phyloP scores from a whole-genome alignment of 495 filamentous ascomycete genomes.

The Xylaria bambusicola region DNA sequence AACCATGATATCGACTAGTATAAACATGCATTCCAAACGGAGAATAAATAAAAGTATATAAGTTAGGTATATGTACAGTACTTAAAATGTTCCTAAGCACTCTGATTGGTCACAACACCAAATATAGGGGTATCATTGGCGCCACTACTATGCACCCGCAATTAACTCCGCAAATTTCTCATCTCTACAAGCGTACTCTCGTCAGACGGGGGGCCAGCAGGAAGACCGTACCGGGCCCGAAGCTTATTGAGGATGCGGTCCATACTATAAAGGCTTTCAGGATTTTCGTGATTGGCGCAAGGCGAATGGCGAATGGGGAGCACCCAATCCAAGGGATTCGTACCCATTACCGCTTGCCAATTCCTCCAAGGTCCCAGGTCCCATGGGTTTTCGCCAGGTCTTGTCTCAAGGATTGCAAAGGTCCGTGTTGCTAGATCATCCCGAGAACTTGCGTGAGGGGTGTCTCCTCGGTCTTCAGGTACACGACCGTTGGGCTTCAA shows the following conservation, averaged over 20 bases:
- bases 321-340: conserved; percentile 69
- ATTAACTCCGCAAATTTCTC: conserved; percentile 25
- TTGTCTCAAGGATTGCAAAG: conserved; percentile 74
- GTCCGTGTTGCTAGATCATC: conserved; percentile 57
- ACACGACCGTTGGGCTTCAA: background rate
- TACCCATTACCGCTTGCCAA: conserved; percentile 74
- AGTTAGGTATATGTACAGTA: too few relatives aligned
- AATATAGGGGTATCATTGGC: conserved; percentile 25
- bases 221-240: conserved; percentile 38
- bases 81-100: background rate
- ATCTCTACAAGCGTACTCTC: conserved; percentile 29
- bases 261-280: conserved; percentile 51
- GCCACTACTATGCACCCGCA: background rate
- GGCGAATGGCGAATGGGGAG: conserved; percentile 69
- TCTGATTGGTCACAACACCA: conserved; percentile 2
- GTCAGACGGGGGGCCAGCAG: conserved; percentile 25
- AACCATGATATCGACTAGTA: background rate
- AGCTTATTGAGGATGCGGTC: conserved; percentile 44
- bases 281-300: conserved; percentile 52
- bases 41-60: background rate
- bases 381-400: conserved; percentile 73
- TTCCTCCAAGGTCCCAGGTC: conserved; percentile 67
- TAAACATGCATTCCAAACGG: background rate
- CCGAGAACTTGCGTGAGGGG: conserved; percentile 23
- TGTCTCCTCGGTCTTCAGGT: conserved; percentile 1